These are phyloP conservation scores for Nannochloropsis granulata DNA, from an alignment of 108 stramenopile genomes.

Conservation along the genomic window DNA sequence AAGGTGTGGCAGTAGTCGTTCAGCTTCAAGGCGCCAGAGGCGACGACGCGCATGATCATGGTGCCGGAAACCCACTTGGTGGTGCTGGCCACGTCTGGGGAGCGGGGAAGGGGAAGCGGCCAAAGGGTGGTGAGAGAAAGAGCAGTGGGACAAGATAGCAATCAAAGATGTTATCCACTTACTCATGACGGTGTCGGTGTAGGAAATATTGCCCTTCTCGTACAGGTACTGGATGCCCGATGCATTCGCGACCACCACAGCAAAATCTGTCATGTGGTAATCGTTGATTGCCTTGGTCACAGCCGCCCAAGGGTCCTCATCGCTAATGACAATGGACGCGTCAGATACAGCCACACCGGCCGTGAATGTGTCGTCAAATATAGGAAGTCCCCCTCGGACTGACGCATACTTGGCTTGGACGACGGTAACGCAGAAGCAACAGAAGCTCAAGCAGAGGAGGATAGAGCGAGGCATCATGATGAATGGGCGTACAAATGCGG, in stretches of 20 bases:
- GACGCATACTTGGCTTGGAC: neutral
- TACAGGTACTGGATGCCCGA: neutral
- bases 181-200: neutral
- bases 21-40: neutral
- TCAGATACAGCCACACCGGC: neutral
- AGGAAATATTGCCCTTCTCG: neutral
- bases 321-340: neutral
- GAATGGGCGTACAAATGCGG: no score
- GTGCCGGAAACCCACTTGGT: neutral
- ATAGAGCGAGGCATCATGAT: no score
- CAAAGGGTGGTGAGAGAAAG: no score
- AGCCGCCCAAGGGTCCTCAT: neutral
- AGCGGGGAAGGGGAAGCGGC: neutral
- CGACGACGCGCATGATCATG: neutral
- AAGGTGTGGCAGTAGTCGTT: neutral
- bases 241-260: neutral
- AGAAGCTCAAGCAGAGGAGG: neutral
- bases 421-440: neutral
- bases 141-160: no score
- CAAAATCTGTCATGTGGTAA: neutral
- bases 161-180: neutral
- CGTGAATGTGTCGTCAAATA: neutral
- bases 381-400: neutral
- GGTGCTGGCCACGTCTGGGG: neutral
- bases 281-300: neutral